A percentile compares a stretch with the other conserved stretches of the same genome.
Evolutionary conservation across 2,329 filamentous ascomycete genomes (phyloP).

Genomic region (Rhynchosporium graminicola): DNA sequence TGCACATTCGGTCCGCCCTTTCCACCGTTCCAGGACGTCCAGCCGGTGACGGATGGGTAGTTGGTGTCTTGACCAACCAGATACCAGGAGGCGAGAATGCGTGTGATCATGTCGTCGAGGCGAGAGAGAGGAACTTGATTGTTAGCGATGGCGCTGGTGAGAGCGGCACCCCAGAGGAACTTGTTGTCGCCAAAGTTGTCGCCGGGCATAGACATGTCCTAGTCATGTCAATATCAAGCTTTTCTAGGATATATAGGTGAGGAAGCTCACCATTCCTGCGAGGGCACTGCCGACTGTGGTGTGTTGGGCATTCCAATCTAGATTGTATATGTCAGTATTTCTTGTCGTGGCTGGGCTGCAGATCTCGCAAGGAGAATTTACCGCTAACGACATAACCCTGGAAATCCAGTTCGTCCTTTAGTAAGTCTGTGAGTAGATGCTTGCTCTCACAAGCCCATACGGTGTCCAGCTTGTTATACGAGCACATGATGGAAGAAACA

Average conservation of each 20-base stretch:
- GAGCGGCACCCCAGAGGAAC: conserved; percentile 56
- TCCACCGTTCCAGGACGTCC: conserved; percentile 43
- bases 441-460: conserved; percentile 68
- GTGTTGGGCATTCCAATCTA: conserved; percentile 78
- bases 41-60: conserved; percentile 55
- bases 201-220: conserved; percentile 79
- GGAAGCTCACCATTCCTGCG: conserved; percentile 58
- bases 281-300: conserved; percentile 65
- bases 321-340: conserved; percentile 36
- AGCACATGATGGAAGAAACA: conserved; percentile 69
- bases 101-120: conserved; percentile 66
- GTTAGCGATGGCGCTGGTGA: conserved; percentile 51
- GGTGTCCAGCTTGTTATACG: conserved; percentile 71
- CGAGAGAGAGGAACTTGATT: conserved; percentile 59
- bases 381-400: conserved; percentile 63
- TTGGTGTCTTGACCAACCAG: conserved; percentile 50
- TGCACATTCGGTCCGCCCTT: conserved; percentile 49
- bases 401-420: conserved; percentile 77
- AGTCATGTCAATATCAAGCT: conserved; percentile 9
- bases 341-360: conserved; percentile 33
- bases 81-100: conserved; percentile 66
- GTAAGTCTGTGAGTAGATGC: conserved; percentile 58
- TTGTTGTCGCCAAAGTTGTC: conserved; percentile 53
- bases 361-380: conserved; percentile 28
- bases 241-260: neutral